Evolutionary conservation across 129 eudicot species (phyloP).

Genomic region (Apium graveolens): DNA sequence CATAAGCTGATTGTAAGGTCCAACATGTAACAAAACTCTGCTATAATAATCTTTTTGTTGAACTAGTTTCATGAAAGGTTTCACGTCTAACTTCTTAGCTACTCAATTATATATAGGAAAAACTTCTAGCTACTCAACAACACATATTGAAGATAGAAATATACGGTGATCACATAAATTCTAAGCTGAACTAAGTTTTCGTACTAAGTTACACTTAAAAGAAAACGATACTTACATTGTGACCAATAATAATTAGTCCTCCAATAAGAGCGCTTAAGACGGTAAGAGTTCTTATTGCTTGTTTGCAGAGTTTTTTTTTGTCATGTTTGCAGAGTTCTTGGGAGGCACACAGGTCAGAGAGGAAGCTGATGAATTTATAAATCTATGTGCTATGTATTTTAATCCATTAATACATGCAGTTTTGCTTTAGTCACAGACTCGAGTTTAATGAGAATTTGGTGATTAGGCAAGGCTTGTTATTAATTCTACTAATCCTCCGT

Average conservation of each 20-base stretch:
- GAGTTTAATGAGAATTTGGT: neutral
- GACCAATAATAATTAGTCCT: slow-evolving; percentile 56
- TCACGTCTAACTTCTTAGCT: neutral
- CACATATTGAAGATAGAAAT: neutral
- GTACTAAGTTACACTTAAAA: neutral
- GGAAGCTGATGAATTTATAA: neutral
- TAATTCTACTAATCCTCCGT: slow-evolving; percentile 74
- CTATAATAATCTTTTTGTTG: neutral
- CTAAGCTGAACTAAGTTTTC: neutral
- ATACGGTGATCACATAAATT: neutral
- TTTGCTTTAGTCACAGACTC: neutral
- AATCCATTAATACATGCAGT: neutral
- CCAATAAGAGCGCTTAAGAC: slow-evolving; percentile 59
- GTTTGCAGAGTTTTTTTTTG: neutral
- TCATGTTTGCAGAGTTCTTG: neutral
- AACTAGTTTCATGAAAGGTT: neutral
- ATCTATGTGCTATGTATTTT: neutral
- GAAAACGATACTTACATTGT: slow-evolving; percentile 53
- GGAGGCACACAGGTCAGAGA: slow-evolving; percentile 2
- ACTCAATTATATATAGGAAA: neutral
- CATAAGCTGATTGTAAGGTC: no score
- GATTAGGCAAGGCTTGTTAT: slow-evolving; percentile 51
- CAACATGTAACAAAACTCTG: no score
- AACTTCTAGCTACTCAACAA: neutral
- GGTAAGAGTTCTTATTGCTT: slow-evolving; percentile 2